Percentiles rank a stretch among this genome's conserved stretches.
Conservation (phyloP, 495 filamentous ascomycete species). For the Recurvomyces mirabilis region DNA sequence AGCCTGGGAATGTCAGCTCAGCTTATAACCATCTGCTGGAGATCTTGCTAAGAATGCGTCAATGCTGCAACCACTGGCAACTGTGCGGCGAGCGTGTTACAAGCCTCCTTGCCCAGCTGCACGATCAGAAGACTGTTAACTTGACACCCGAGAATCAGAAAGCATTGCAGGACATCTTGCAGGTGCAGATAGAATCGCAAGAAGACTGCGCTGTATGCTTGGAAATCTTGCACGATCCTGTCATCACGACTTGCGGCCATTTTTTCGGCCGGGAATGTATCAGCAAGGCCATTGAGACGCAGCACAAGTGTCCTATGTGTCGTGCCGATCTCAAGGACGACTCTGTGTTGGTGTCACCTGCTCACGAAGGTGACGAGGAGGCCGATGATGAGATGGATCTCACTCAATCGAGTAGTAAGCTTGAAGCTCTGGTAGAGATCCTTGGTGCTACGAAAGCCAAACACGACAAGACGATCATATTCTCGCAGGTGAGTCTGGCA, state of each 20-base stretch:
- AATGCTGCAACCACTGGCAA: constrained; percentile 82
- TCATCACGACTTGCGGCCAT: constrained; percentile 86
- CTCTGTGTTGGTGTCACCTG: constrained; percentile 51
- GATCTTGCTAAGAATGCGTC: constrained; percentile 71
- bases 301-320: constrained; percentile 83
- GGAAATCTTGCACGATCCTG: constrained; percentile 58
- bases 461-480: constrained; percentile 72
- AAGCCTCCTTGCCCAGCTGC: constrained; percentile 57
- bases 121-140: constrained; percentile 52
- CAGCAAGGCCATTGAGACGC: constrained; percentile 61
- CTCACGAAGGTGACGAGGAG: constrained; percentile 35
- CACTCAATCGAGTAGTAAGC: constrained; percentile 66
- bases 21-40: constrained; percentile 63
- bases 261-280: constrained; percentile 69
- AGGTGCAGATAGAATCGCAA: constrained; percentile 66
- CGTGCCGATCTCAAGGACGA: constrained; percentile 54
- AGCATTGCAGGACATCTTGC: constrained; percentile 65
- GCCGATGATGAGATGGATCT: constrained; percentile 43
- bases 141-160: constrained; percentile 62
- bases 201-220: constrained; percentile 81
- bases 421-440: constrained; percentile 70
- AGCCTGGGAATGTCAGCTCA: constrained; percentile 35
- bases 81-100: constrained; percentile 61
- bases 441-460: constrained; percentile 52
- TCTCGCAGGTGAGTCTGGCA: no score